These are phyloP conservation scores for Ceratobasidium papillatum DNA, from an alignment of 1,284 basidiomycete genomes.

Conservation along the genomic window DNA sequence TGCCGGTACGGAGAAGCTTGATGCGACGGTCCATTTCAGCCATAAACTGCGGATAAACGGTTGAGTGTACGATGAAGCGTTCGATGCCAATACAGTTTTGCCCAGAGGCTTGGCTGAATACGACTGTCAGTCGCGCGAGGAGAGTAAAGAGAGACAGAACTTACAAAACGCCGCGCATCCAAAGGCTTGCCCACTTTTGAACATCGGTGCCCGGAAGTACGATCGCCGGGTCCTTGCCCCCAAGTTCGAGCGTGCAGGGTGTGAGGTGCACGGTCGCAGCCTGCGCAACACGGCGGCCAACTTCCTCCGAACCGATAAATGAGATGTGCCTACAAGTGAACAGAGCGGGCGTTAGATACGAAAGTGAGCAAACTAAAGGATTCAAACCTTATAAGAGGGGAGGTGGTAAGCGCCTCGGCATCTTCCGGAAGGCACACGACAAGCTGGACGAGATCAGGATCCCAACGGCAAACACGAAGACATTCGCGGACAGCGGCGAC, in stretches of 20 bases:
- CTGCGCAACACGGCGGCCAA: constrained; percentile 83
- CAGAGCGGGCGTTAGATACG: too few species aligned
- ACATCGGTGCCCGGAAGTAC: constrained; percentile 78
- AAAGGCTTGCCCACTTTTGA: constrained; percentile 71
- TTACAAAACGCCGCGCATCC: constrained; percentile 90
- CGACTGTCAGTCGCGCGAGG: constrained; percentile 4
- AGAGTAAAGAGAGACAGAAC: constrained; percentile 48
- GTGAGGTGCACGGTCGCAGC: constrained; percentile 88
- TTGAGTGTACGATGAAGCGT: constrained; percentile 83
- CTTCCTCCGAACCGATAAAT: constrained; percentile 92
- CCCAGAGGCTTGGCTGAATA: constrained; percentile 81
- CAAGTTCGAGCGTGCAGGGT: constrained; percentile 90
- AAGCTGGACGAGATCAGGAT: constrained; percentile 84
- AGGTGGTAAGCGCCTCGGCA: constrained; percentile 82
- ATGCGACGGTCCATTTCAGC: constrained; percentile 70
- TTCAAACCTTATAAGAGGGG: constrained; percentile 73
- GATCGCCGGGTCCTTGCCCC: constrained; percentile 83
- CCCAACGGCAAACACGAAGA: constrained; percentile 78
- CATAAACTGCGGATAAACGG: constrained; percentile 78
- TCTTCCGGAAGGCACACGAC: constrained; percentile 90
- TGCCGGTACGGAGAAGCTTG: constrained; percentile 69
- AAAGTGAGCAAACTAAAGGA: neutral
- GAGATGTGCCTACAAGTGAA: constrained; percentile 64
- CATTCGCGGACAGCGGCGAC: constrained; percentile 78
- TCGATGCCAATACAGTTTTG: constrained; percentile 99